Evolutionary conservation across 2,329 filamentous ascomycete species (phyloP).

Genomic region (Canariomyces notabilis): DNA sequence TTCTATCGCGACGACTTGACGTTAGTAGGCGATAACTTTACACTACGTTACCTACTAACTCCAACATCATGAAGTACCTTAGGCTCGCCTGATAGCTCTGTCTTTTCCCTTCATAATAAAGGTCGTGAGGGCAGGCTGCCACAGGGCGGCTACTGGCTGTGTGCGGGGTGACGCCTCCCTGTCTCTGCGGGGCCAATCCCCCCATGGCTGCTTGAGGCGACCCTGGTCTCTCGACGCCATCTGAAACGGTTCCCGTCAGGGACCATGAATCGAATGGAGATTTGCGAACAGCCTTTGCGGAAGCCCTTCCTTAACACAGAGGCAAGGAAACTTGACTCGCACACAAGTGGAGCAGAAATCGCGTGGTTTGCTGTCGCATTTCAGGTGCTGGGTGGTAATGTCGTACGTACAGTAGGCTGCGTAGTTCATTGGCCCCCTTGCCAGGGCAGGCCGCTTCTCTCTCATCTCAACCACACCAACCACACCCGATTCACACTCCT

Average conservation of each 20-base stretch:
- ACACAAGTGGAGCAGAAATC: constrained; percentile 11
- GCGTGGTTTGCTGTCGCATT: constrained; percentile 9
- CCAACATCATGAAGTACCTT: not conserved
- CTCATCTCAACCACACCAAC: constrained; percentile 4
- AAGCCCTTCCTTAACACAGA: constrained; percentile 7
- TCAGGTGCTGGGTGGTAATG: not conserved
- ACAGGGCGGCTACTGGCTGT: constrained; percentile 2
- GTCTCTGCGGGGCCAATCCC: constrained; percentile 2
- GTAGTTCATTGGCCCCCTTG: constrained; percentile 5
- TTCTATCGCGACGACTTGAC: too few relatives aligned
- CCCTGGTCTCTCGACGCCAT: constrained; percentile 26
- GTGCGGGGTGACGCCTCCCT: constrained; percentile 10
- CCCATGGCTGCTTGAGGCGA: constrained; percentile 6
- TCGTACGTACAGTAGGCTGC: constrained; percentile 1
- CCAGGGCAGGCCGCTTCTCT: constrained; percentile 1
- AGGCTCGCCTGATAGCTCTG: too few relatives aligned
- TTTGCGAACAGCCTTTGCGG: constrained; percentile 7
- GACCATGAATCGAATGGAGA: constrained; percentile 21
- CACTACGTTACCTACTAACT: not conserved
- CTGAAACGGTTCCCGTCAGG: constrained; percentile 30
- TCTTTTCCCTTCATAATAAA: too few relatives aligned
- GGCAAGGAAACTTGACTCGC: constrained; percentile 19
- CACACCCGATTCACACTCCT: constrained; percentile 1
- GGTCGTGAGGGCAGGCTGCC: constrained; percentile 1
- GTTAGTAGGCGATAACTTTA: too few relatives aligned